Base-by-base conservation (phyloP, 331 rosid species). In the Malus hybrid region DNA sequence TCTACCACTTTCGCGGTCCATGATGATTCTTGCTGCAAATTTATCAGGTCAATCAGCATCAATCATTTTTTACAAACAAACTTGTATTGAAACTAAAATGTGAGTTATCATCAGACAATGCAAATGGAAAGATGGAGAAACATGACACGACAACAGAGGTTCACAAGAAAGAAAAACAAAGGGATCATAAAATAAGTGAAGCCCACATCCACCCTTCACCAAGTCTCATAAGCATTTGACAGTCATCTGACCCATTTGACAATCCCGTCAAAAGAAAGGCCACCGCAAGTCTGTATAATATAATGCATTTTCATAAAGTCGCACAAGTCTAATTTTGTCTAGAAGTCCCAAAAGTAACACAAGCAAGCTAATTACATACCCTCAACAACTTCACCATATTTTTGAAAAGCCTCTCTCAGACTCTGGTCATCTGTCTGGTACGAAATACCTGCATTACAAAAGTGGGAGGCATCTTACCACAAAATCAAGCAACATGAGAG, bases 1-100 rank as follows among this genome's bases (percentile, higher is more conserved):
- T 83, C 91, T 88, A 70, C 98, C 98, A 50, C 90, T 87, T 3
- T 91, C 97, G 24, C 98, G 97, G 71, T 93, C 97, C 79, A 76
- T 50, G 60, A 93, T 88, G 55, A 93, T 71, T 87, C 92, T 87
- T 33, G 91, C 98, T 93, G 67, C 84, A 90, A 74, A 31, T 16
- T 73, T n/a, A 64, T 16, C 57, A 52, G 57, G 52, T 28, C 7
- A 52, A 79, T 76, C 24, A 76, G 66, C 32, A 19, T 9, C n/a
- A 19, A 50, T 46, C 56, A 75, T 14, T 31, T 32, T 52, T 48
- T 31, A n/a, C 15, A n/a, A 33, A 24, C 15, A 24, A 34, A 15
- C 4, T 6, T 27, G 66, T 14, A 27, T 13, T 7, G 66, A 61
- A 27, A 61, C 16, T 28, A 57, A 6, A 22, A 20, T 4, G 76